Conservation (phyloP, 441 rosid genomes). For the Jatropha podagrica region DNA sequence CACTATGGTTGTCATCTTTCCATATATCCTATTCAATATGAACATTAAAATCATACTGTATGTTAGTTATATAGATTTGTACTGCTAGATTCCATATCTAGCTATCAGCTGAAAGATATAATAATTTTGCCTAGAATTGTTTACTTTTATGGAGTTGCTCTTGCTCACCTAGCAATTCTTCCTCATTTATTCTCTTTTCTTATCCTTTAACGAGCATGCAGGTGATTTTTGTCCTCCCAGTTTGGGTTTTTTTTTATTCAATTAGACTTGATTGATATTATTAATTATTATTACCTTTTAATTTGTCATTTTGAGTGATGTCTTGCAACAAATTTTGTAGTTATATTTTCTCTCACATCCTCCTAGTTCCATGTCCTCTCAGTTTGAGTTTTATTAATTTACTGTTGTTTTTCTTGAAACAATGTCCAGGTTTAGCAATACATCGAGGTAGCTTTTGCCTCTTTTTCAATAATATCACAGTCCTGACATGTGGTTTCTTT, state of each 20-base stretch:
- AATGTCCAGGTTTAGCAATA: not conserved
- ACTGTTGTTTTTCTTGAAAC: not conserved
- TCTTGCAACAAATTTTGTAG: not conserved
- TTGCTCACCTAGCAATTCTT: not conserved
- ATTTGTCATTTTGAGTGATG: not conserved
- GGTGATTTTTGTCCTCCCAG: not conserved
- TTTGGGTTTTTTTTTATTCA: not conserved
- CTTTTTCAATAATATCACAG: not conserved
- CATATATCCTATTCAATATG: not conserved
- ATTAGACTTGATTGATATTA: not conserved
- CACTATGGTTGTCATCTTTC: not conserved
- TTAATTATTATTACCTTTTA: not conserved
- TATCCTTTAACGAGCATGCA: not conserved
- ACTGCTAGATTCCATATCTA: not conserved
- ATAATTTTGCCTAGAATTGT: not conserved
- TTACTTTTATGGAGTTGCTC: not conserved
- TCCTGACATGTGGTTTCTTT: constrained; percentile 8
- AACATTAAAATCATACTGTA: not conserved
- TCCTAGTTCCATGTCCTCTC: not conserved
- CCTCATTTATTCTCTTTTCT: not conserved
- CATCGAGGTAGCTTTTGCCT: not conserved
- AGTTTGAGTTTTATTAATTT: not conserved
- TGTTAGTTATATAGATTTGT: not conserved
- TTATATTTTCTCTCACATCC: not conserved
- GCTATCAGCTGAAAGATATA: not conserved